Percentiles rank a stretch among this genome's conserved stretches.
These are phyloP conservation scores for Kockovaella imperatae DNA, from an alignment of 768 basidiomycete genomes.

Conservation along the genomic window DNA sequence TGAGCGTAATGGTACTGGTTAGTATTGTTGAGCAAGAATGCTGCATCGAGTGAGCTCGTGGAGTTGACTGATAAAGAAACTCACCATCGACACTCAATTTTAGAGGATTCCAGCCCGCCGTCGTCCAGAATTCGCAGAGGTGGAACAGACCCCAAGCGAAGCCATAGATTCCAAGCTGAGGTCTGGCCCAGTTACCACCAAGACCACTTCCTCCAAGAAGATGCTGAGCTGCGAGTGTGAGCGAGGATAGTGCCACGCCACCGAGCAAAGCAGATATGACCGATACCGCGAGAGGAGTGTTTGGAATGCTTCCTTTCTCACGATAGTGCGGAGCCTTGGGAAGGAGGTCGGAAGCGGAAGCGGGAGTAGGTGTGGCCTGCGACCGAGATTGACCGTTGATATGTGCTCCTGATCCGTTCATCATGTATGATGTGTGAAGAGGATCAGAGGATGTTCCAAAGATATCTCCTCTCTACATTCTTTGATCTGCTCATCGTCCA, in stretches of 20 bases:
- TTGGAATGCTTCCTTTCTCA: constrained; percentile 63
- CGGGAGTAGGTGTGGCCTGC: constrained; percentile 2
- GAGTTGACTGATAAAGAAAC: constrained; percentile 41
- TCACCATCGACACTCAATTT: constrained; percentile 89
- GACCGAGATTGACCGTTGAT: too few relatives aligned
- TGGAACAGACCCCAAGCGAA: constrained; percentile 82
- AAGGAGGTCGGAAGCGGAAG: constrained; percentile 7
- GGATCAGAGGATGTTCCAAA: too few relatives aligned
- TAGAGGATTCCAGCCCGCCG: constrained; percentile 88
- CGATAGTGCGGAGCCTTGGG: constrained; percentile 27
- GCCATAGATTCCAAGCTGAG: constrained; percentile 73
- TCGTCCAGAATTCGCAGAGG: constrained; percentile 87
- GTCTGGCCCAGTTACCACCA: constrained; percentile 58
- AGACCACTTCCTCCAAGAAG: constrained; percentile 15
- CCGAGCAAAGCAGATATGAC: constrained; percentile 81
- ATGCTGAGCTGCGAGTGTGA: constrained; percentile 29
- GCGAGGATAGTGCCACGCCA: constrained; percentile 57
- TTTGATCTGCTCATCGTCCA: too few relatives aligned
- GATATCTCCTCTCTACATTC: too few relatives aligned
- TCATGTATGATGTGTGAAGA: not conserved
- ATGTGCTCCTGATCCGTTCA: not conserved
- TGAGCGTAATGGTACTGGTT: constrained; percentile 77
- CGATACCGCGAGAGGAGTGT: constrained; percentile 73
- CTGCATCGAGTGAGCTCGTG: constrained; percentile 47
- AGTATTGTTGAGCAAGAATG: constrained; percentile 89